Conservation (phyloP, 208 protist species). For the Trypanosoma vivax region DNA sequence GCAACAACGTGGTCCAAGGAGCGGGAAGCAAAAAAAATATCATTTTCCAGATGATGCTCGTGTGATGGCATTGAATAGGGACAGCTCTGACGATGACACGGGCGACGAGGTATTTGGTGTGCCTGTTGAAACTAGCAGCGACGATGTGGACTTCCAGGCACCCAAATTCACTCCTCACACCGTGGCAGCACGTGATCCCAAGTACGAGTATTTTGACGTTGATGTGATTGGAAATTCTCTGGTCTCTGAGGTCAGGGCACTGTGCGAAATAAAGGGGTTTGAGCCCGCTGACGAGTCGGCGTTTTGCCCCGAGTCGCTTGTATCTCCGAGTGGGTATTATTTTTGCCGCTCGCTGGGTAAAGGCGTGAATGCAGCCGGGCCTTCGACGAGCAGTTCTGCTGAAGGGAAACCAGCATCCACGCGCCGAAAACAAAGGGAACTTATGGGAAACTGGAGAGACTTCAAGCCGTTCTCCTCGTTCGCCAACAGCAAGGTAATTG, state of each 20-base stretch:
- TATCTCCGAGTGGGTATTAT: conserved; percentile 48
- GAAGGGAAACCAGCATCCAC: not conserved
- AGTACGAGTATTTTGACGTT: conserved; percentile 71
- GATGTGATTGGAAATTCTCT: conserved; percentile 46
- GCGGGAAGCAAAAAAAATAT: not conserved
- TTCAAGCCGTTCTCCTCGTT: conserved; percentile 59
- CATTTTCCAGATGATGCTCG: not conserved
- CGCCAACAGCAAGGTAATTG: conserved; percentile 74
- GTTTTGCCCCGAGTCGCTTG: conserved; percentile 10
- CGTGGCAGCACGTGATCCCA: not conserved
- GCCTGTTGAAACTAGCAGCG: not conserved
- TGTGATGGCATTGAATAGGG: not conserved
- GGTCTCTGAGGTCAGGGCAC: conserved; percentile 65
- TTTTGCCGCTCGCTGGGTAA: conserved; percentile 26
- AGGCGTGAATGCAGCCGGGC: not conserved
- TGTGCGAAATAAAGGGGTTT: conserved; percentile 44
- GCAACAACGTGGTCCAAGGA: not conserved
- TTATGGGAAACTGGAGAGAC: not conserved
- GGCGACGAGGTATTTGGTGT: not conserved
- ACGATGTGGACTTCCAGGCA: not conserved
- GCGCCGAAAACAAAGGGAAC: not conserved
- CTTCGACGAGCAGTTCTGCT: not conserved
- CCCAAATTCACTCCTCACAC: conserved; percentile 2
- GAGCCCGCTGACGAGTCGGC: conserved; percentile 7
- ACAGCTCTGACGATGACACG: conserved; percentile 3